Evolutionary conservation across 306 rosid genomes (phyloP).

Genomic region (Glycine latifolia): DNA sequence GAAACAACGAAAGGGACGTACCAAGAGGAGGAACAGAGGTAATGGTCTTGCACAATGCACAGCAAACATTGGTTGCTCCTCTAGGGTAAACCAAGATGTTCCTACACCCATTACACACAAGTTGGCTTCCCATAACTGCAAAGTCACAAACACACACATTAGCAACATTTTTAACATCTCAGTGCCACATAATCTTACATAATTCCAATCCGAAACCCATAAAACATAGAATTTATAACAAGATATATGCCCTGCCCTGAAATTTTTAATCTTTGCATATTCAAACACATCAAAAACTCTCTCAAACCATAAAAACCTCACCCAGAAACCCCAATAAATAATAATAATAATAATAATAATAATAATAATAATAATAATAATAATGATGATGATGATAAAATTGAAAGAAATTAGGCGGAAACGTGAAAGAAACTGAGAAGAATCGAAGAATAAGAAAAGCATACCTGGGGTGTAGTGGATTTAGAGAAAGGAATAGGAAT

Average conservation of each 20-base stretch:
- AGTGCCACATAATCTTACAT: not conserved
- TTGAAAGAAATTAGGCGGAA: not conserved
- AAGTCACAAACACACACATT: slow-evolving; percentile 21
- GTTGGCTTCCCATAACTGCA: slow-evolving; percentile 95
- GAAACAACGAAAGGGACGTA: slow-evolving; percentile 29
- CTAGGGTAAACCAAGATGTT: slow-evolving; percentile 85
- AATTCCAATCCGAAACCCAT: not conserved
- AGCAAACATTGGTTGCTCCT: slow-evolving; percentile 93
- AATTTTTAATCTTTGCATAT: not conserved
- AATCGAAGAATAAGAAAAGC: not conserved
- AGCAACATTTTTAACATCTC: not conserved
- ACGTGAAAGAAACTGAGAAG: not conserved
- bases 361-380: no score
- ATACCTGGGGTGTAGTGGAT: not conserved
- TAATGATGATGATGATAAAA: not conserved
- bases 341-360: not conserved
- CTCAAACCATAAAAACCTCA: not conserved
- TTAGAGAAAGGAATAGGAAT: not conserved
- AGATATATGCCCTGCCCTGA: not conserved
- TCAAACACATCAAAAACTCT: not conserved
- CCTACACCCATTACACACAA: slow-evolving; percentile 94
- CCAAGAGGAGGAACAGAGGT: slow-evolving; percentile 94
- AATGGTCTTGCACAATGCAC: slow-evolving; percentile 83
- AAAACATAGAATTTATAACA: not conserved
- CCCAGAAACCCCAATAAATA: not conserved